Percentiles rank a stretch among this genome's conserved stretches.
Conservation (phyloP, 163 green algal genomes). For the Chloroidium sp. region DNA sequence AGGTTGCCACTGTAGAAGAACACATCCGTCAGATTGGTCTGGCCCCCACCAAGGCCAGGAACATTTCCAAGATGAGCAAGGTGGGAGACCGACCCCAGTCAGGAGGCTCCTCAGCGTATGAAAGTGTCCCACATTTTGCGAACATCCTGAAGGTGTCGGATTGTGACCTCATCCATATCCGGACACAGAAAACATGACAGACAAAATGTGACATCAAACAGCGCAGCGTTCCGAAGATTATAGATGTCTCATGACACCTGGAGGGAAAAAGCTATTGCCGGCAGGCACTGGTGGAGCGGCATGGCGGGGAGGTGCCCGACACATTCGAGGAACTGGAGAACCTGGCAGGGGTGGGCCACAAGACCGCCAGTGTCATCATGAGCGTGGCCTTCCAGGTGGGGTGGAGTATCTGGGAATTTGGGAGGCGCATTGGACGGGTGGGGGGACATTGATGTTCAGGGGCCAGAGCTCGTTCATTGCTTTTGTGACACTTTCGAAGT, state of each 20-base stretch:
- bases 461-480: constrained; percentile 4
- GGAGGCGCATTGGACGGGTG: neutral
- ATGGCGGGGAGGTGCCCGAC: constrained; percentile 54
- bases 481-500: neutral
- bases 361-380: constrained; percentile 58
- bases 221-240: too few species aligned
- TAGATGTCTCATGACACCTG: too few species aligned
- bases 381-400: constrained; percentile 1
- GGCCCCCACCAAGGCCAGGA: constrained; percentile 76
- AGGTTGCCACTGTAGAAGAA: constrained; percentile 40
- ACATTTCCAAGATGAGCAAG: constrained; percentile 60
- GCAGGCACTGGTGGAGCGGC: constrained; percentile 37
- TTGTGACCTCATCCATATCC: too few species aligned
- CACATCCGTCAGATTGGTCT: constrained; percentile 69
- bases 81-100: constrained; percentile 7
- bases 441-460: constrained; percentile 9
- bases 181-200: too few species aligned
- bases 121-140: neutral
- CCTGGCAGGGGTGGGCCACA: constrained; percentile 77
- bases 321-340: constrained; percentile 69
- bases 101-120: neutral
- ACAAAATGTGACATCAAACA: too few species aligned
- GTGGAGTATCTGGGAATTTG: too few species aligned
- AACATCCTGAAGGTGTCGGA: too few species aligned
- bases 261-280: too few species aligned